Conservation (phyloP, 306 rosid species). For the Cicer judaicum region DNA sequence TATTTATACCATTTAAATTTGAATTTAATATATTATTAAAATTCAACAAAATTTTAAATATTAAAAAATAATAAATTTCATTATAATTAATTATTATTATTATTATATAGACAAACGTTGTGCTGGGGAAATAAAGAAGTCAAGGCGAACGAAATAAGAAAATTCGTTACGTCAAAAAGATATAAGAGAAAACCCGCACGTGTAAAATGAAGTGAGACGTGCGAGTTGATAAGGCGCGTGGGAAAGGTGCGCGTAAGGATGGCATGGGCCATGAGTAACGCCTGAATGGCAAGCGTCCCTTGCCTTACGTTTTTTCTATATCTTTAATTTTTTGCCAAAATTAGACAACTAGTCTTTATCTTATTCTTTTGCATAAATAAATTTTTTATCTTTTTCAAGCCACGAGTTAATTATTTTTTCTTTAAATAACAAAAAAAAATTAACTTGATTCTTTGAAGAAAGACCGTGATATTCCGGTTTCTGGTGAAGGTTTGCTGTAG, state of each 20-base stretch:
- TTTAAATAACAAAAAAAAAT: no score
- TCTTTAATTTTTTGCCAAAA: constrained; percentile 22
- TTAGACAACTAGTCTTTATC: neutral
- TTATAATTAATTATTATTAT: neutral
- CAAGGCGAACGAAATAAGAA: constrained; percentile 36
- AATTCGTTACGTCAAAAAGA: neutral
- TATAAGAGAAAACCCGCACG: constrained; percentile 38
- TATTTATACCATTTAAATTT: no score
- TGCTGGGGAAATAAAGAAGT: constrained; percentile 17
- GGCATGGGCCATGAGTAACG: constrained; percentile 35
- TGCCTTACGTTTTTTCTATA: constrained; percentile 40
- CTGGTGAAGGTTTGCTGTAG: no score
- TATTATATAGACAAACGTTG: neutral
- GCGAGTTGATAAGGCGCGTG: constrained; percentile 33
- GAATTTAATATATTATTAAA: no score
- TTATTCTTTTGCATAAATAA: neutral
- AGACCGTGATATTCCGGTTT: no score
- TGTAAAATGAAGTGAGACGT: constrained; percentile 24
- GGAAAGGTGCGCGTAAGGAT: constrained; percentile 42
- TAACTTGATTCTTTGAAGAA: no score
- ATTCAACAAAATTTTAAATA: no score
- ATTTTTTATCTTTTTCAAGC: no score
- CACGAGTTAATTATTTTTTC: no score
- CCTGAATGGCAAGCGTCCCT: constrained; percentile 33
- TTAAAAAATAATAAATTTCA: no score